These are phyloP conservation scores for Patellifolia procumbens DNA, from an alignment of 179 eudicot genomes.

Conservation along the genomic window DNA sequence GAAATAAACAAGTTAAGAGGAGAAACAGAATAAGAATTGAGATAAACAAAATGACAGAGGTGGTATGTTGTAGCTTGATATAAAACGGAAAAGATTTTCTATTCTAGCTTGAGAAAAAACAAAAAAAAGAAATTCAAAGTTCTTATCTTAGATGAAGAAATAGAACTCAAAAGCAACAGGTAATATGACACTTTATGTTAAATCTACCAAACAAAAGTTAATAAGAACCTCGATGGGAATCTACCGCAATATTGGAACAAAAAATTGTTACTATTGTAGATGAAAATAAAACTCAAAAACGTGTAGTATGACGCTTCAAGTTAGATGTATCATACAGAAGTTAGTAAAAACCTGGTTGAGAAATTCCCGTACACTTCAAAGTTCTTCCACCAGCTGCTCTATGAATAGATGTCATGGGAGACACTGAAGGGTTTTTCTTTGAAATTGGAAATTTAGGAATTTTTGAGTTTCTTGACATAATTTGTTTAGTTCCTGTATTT, in stretches of 20 bases:
- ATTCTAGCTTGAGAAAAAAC: too few relatives aligned
- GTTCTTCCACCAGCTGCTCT: constrained; percentile 34
- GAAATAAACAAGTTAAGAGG: neutral
- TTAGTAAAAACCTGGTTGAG: constrained; percentile 57
- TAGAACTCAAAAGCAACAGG: too few relatives aligned
- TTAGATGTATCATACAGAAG: constrained; percentile 1
- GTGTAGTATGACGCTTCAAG: neutral
- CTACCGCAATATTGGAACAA: too few relatives aligned
- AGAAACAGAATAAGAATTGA: neutral
- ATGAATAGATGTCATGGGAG: constrained; percentile 32
- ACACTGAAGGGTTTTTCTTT: constrained; percentile 36
- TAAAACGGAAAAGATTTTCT: neutral
- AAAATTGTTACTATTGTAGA: constrained; percentile 4
- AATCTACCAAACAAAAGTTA: too few relatives aligned
- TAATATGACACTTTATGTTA: too few relatives aligned
- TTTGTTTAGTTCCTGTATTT: constrained; percentile 40
- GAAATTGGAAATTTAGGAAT: constrained; percentile 53
- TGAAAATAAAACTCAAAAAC: neutral
- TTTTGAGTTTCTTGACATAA: constrained; percentile 50
- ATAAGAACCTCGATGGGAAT: too few relatives aligned
- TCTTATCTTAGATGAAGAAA: too few relatives aligned
- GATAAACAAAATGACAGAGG: neutral
- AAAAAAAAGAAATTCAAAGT: too few relatives aligned
- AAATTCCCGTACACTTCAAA: constrained; percentile 41
- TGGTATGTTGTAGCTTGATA: constrained; percentile 7